phyloP scores from a whole-genome alignment of 1,139 yeast genomes.

The Kodamaea alishanica region DNA sequence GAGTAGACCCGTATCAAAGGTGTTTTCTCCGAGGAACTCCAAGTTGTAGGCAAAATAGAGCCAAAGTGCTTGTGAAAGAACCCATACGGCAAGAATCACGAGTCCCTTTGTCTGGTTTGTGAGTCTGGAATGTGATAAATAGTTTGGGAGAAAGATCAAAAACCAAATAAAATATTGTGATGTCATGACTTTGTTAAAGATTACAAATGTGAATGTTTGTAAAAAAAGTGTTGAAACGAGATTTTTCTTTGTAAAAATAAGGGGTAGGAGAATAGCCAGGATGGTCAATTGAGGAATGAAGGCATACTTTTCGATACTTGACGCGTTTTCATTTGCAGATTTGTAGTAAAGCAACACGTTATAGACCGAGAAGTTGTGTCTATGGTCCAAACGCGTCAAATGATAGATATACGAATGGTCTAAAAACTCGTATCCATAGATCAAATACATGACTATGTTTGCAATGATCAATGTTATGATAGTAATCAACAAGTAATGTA shows the following conservation, averaged over 20 bases:
- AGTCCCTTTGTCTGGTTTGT: slow-evolving; percentile 32
- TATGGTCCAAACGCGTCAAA: slow-evolving; percentile 77
- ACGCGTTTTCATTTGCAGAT: slow-evolving; percentile 33
- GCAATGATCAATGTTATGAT: slow-evolving; percentile 42
- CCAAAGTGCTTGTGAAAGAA: slow-evolving; percentile 73
- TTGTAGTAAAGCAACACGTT: slow-evolving; percentile 69
- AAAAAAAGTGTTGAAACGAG: slow-evolving; percentile 66
- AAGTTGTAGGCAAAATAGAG: slow-evolving; percentile 69
- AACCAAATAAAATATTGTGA: slow-evolving; percentile 95
- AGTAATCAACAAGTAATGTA: slow-evolving; percentile 42
- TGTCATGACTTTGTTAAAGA: slow-evolving; percentile 91
- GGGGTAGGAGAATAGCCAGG: slow-evolving; percentile 58
- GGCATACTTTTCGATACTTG: slow-evolving; percentile 49
- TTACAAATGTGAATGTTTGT: slow-evolving; percentile 89
- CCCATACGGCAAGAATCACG: slow-evolving; percentile 54
- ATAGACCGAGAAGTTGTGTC: slow-evolving; percentile 91
- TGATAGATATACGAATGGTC: slow-evolving; percentile 82
- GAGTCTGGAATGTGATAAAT: slow-evolving; percentile 44
- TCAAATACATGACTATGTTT: slow-evolving; percentile 55
- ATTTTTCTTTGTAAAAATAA: slow-evolving; percentile 49
- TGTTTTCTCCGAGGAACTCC: slow-evolving; percentile 72
- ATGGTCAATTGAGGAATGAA: slow-evolving; percentile 78
- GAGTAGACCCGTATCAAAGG: slow-evolving; percentile 62
- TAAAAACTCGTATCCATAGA: slow-evolving; percentile 76
- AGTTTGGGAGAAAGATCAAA: slow-evolving; percentile 76